Evolutionary conservation across 2,329 filamentous ascomycete species (phyloP), one percentile per base, ranked within the genome.

Genomic region (Penicillium sp.): DNA sequence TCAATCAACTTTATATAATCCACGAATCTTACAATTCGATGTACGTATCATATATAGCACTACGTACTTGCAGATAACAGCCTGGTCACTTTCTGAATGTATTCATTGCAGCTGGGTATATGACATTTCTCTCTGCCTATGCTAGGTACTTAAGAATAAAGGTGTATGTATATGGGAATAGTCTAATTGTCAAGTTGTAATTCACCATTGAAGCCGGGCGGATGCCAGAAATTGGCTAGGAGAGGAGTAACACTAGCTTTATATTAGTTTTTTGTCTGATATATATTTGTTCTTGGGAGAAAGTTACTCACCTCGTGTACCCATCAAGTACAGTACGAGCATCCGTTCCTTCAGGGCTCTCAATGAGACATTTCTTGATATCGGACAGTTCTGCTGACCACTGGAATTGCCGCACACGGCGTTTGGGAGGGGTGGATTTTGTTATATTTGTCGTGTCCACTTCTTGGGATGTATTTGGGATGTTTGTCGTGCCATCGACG

Each of bases 291-390:
- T 12, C 24, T 52, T 33, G 40, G 30, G 26, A 48, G 4, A 33
- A 5, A 33, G 21, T 42, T 9, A 33, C 60, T 64, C 76, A 90
- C 89, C 89, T 93, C 5, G 91, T 94, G 67, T 85, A 83, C 11
- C 90, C 90, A 70, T 93, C 85, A 69, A 88, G 86, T 28, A 97
- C 89, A 11, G 87, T 89, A 88, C 92, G 95, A 2, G 92, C 92
- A 75, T 97, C 92, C 61, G 90, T 94, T 1, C 90, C 91, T 8
- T 89, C 88, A 52, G 81, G 79, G 45, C 87, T 84, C 60, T 86
- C 82, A 64, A 90, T 85, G 23, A 96, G 88, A 61, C 86, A 90
- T 72, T 89, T 84, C 72, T 91, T 90, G 26, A 97, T 90, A 72
- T 95, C 91, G 26, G 84, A 82, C 69, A 96, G 90, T 61, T 83